A percentile compares a stretch with the other conserved stretches of the same genome.
These are phyloP conservation scores for Penicillium brevicompactum DNA, from an alignment of 2,329 filamentous ascomycete species.

Conservation along the genomic window DNA sequence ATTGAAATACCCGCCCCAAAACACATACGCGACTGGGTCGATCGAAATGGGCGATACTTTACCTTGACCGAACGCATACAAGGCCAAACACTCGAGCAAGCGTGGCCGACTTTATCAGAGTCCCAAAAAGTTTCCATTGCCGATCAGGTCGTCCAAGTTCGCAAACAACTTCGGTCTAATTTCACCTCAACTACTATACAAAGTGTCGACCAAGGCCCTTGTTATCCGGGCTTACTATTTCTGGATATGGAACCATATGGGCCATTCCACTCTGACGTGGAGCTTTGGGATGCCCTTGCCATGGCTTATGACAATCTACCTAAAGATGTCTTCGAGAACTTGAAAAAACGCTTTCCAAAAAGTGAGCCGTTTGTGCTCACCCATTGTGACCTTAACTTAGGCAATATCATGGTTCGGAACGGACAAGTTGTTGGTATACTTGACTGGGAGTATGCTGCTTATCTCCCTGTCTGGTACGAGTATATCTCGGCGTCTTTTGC, in stretches of 20 bases:
- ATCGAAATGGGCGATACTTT: conserved; percentile 19
- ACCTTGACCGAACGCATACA: conserved; percentile 14
- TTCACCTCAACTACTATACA: conserved; percentile 18
- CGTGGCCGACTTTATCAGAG: conserved; percentile 18
- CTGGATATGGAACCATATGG: not conserved
- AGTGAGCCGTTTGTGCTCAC: conserved; percentile 28
- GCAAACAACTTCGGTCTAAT: conserved; percentile 12
- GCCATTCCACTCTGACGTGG: not conserved
- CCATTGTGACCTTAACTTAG: conserved; percentile 30
- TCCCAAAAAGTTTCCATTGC: conserved; percentile 15
- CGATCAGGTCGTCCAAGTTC: conserved; percentile 17
- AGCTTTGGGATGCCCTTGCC: not conserved
- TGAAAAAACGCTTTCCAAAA: conserved; percentile 21
- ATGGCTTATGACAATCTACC: conserved; percentile 6
- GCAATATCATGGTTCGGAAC: conserved; percentile 30
- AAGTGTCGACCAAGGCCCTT: conserved; percentile 13
- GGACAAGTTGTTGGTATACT: conserved; percentile 29
- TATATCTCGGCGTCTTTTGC: conserved; percentile 36
- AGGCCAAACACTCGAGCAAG: conserved; percentile 19
- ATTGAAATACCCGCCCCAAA: conserved; percentile 15
- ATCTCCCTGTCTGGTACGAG: conserved; percentile 32
- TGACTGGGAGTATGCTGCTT: conserved; percentile 36
- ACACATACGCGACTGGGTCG: conserved; percentile 20
- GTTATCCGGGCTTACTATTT: conserved; percentile 10
- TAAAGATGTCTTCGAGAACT: conserved; percentile 14